Conservation (phyloP, 345 rosid genomes). For the Schrenkiella parvula region DNA sequence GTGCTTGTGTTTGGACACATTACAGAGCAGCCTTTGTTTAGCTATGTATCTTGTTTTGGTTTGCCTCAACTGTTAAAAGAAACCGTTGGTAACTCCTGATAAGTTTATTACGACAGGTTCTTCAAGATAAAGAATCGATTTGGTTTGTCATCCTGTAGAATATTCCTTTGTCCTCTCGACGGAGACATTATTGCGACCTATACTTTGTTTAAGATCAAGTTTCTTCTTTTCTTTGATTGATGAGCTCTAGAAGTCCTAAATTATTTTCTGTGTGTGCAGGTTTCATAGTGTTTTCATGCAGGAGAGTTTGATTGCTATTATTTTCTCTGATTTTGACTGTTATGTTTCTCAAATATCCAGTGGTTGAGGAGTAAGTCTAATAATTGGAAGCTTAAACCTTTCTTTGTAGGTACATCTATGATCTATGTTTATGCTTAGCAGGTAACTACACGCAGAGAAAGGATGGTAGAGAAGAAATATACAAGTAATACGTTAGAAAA, state of each 20-base stretch:
- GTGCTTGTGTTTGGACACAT: background rate
- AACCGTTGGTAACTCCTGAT: background rate
- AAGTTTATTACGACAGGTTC: constrained; percentile 5
- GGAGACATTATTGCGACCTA: background rate
- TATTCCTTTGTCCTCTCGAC: background rate
- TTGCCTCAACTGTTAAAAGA: background rate
- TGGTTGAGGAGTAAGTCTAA: constrained; percentile 13
- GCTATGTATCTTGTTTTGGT: constrained; percentile 1
- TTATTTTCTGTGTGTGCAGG: constrained; percentile 10
- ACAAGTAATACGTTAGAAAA: background rate
- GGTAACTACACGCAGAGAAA: background rate
- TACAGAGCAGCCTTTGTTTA: background rate
- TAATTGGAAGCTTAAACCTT: background rate
- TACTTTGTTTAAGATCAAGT: background rate
- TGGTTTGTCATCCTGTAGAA: background rate
- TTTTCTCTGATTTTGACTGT: background rate
- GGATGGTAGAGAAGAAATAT: background rate
- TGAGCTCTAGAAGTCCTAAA: background rate
- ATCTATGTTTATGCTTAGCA: background rate
- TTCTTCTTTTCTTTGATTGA: constrained; percentile 3
- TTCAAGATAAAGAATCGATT: background rate
- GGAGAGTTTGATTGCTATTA: background rate
- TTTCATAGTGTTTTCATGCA: constrained; percentile 10
- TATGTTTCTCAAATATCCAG: background rate
- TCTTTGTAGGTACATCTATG: constrained; percentile 5